Conservation (phyloP, 2,329 filamentous ascomycete species). For the Rutstroemia sp. region DNA sequence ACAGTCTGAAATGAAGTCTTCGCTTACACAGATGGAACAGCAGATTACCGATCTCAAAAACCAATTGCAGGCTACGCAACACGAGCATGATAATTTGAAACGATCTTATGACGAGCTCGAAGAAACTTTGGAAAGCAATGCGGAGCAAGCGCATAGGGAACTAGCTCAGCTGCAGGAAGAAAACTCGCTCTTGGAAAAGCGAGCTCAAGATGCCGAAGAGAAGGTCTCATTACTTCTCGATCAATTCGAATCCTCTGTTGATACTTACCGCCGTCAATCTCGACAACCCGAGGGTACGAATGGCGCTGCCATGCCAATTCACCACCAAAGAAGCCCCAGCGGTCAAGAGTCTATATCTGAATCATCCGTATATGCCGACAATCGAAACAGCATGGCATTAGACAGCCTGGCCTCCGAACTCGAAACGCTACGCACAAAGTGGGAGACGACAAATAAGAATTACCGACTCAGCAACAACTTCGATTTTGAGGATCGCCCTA, state of each 20-base stretch:
- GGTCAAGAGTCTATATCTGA: conserved; percentile 53
- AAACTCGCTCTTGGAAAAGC: conserved; percentile 72
- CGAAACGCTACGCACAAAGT: conserved; percentile 81
- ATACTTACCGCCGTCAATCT: conserved; percentile 81
- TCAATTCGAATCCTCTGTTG: conserved; percentile 88
- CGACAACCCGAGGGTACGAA: conserved; percentile 47
- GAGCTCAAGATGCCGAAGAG: conserved; percentile 82
- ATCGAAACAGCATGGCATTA: conserved; percentile 63
- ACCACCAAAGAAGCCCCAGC: conserved; percentile 32
- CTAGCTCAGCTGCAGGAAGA: conserved; percentile 78
- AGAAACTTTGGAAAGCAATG: conserved; percentile 48
- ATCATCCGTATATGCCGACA: conserved; percentile 40
- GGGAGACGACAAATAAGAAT: conserved; percentile 93
- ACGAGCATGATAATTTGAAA: conserved; percentile 62
- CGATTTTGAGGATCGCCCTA: conserved; percentile 53
- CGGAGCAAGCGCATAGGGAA: conserved; percentile 54
- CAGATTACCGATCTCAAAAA: conserved; percentile 61
- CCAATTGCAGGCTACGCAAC: conserved; percentile 59
- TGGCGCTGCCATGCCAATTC: conserved; percentile 29
- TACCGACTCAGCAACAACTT: conserved; percentile 87
- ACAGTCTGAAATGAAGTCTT: conserved; percentile 60
- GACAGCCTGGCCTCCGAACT: conserved; percentile 90
- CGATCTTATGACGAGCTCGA: conserved; percentile 46
- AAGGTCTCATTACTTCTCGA: conserved; percentile 90
- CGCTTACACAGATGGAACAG: conserved; percentile 61